Conservation (phyloP, 78 protist genomes). For the Bodo saltans region DNA sequence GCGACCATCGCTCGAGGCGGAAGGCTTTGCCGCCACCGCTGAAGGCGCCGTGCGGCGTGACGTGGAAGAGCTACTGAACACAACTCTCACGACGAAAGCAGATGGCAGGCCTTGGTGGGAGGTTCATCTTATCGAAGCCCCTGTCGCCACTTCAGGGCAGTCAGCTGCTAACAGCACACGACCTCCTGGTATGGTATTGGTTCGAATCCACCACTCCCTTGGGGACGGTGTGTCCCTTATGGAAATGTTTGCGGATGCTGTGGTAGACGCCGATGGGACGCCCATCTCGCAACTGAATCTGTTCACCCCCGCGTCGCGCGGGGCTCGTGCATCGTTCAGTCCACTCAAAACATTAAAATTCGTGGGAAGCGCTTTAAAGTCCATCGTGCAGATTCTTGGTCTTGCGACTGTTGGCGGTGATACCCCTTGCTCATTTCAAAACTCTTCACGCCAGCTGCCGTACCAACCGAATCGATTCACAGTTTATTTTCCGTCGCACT, state of each 20-base stretch:
- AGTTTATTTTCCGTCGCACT: not conserved
- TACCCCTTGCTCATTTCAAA: not conserved
- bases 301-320: not conserved
- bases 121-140: not conserved
- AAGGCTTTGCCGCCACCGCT: too few relatives aligned
- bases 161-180: too few relatives aligned
- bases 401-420: not conserved
- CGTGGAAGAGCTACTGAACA: not conserved
- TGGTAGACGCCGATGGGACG: not conserved
- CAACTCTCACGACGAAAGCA: not conserved
- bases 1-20: too few relatives aligned
- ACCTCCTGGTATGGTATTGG: not conserved
- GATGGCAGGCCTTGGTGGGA: not conserved
- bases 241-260: too few relatives aligned
- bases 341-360: not conserved
- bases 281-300: not conserved
- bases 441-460: not conserved
- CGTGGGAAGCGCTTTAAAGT: not conserved
- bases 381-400: not conserved
- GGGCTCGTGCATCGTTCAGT: not conserved
- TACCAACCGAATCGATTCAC: not conserved
- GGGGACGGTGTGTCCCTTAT: not conserved
- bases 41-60: not conserved
- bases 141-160: not conserved
- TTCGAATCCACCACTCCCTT: not conserved